Conservation (phyloP, 352 stramenopile genomes). For the Phytophthora melonis region DNA sequence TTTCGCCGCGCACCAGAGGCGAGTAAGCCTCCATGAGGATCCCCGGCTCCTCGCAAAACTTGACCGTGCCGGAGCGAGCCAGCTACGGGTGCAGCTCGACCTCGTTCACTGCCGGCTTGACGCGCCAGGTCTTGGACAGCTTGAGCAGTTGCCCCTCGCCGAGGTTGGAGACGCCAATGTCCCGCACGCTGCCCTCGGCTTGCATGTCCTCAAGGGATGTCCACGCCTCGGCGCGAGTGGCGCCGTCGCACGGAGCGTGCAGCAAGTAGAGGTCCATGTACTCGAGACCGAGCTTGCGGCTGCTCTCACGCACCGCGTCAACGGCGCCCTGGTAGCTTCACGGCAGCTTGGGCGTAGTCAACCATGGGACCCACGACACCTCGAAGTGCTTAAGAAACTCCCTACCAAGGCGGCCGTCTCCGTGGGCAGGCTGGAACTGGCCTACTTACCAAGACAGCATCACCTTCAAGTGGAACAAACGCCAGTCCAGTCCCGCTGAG, state of each 20-base stretch:
- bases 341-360: slow-evolving; percentile 26
- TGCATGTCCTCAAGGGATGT: slow-evolving; percentile 63
- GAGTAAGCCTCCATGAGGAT: slow-evolving; percentile 67
- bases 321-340: slow-evolving; percentile 81
- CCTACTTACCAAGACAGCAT: background rate
- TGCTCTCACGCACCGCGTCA: slow-evolving; percentile 56
- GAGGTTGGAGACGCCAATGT: slow-evolving; percentile 94
- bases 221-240: slow-evolving; percentile 61
- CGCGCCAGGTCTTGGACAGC: slow-evolving; percentile 64
- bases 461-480: background rate
- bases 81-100: slow-evolving; percentile 83
- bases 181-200: slow-evolving; percentile 62
- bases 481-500: background rate
- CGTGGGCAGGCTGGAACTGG: background rate
- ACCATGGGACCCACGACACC: slow-evolving; percentile 48
- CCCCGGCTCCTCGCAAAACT: slow-evolving; percentile 60
- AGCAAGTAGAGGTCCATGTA: slow-evolving; percentile 89
- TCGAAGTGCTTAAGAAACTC: slow-evolving; percentile 90
- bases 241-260: slow-evolving; percentile 65
- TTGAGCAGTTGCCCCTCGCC: slow-evolving; percentile 66
- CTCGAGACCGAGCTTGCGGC: slow-evolving; percentile 67
- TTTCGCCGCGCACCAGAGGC: slow-evolving; percentile 51
- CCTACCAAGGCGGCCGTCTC: slow-evolving; percentile 38
- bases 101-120: slow-evolving; percentile 80
- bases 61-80: slow-evolving; percentile 60